Base-by-base conservation (phyloP, 495 filamentous ascomycete species). In the Aspergillus biplanus region DNA sequence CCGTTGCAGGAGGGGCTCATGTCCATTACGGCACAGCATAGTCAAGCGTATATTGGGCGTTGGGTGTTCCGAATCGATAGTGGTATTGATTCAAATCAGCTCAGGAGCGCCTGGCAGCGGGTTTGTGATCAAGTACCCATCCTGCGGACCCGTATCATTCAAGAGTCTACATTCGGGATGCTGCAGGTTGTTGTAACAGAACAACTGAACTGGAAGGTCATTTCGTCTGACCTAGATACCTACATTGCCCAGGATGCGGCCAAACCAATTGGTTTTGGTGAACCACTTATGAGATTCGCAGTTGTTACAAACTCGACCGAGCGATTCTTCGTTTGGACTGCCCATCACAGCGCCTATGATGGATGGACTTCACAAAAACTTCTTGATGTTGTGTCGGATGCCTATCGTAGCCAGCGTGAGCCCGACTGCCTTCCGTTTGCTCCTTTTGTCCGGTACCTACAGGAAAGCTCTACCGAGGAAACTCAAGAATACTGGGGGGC, bases 291-390 rank as follows among this genome's bases (percentile, higher is more conserved):
- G 32, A 72, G 79, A 32, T 84, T 80, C 50, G 77, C 72, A 6
- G 59, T 85, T 1, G 61, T 83, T 13, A 58, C 42, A 7, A 47
- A 18, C 11, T 18, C 52, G 15, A 1, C 46, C 2, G 62, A 27
- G 9, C 58, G 35, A 9, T 65, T 78, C 56, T 80, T 87, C 46
- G 77, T 85, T 9, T 77, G 83, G 67, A 86, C 82, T 0, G 81
- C 82, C 55, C 86, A 89, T 60, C 87, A 89, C 58, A 81, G 82
- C 6, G 62, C 88, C 0, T 89, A 87, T 53, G 87, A 89, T 62
- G 86, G 85, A 9, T 86, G 84, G 81, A 82, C 75, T 27, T 78
- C 85, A 67, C 74, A 77, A 27, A 61, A 56, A 18, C 42, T 69
- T 15, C 56, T 69, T 9, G 57, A 64, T 33, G 46, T 54, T 18